Evolutionary conservation across 1,284 basidiomycete species (phyloP).

Genomic region (Mycosarcoma mackinlayi): DNA sequence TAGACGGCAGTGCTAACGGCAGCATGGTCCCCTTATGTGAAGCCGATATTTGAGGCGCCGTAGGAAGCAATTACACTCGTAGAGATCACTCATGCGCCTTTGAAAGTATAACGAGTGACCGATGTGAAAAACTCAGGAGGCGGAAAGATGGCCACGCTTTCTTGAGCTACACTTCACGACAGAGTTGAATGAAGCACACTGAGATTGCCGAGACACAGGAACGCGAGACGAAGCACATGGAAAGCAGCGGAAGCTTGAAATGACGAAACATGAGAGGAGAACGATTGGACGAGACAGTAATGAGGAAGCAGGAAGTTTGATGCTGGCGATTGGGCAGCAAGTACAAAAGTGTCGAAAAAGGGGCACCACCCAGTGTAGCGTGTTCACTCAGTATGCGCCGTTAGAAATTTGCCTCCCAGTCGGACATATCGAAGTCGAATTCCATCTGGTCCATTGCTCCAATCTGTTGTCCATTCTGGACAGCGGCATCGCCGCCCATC

Average conservation of each 20-base stretch:
- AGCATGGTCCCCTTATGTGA: conserved; percentile 20
- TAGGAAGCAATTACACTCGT: not conserved
- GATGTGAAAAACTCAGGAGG: not conserved
- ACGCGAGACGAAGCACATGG: not conserved
- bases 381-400: too few relatives aligned
- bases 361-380: too few relatives aligned
- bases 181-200: conserved; percentile 6
- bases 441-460: too few relatives aligned
- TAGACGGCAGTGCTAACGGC: conserved; percentile 4
- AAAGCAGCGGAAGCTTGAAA: too few relatives aligned
- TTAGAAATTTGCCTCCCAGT: too few relatives aligned
- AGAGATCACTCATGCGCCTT: too few relatives aligned
- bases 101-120: not conserved
- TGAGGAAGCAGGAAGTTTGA: not conserved
- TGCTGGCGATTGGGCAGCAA: too few relatives aligned
- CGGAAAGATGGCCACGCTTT: not conserved
- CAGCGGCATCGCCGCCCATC: too few relatives aligned
- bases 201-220: not conserved
- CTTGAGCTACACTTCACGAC: not conserved
- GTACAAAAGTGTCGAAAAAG: too few relatives aligned
- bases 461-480: too few relatives aligned
- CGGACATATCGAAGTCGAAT: conserved; percentile 37
- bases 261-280: not conserved
- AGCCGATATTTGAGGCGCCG: too few relatives aligned
- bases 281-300: not conserved